Percentiles rank a stretch among this genome's conserved stretches.
Conservation (phyloP, 148 eudicot species). For the Nepenthes mirabilis region DNA sequence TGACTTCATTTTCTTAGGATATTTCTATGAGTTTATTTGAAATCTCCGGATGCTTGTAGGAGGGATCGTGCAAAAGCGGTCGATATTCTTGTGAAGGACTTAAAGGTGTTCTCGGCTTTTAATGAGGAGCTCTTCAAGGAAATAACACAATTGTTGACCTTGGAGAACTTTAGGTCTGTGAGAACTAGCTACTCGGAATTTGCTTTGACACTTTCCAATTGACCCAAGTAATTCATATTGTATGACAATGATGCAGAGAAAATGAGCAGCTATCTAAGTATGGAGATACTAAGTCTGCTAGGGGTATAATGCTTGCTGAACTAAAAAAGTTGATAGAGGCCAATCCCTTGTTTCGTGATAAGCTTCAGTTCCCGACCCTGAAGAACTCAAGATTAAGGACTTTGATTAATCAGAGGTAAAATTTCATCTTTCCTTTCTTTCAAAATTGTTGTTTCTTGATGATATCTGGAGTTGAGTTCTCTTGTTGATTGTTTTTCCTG, state of each 20-base stretch:
- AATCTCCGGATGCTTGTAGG: slow-evolving; percentile 16
- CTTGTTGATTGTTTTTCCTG: slow-evolving; percentile 4
- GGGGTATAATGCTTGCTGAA: slow-evolving; percentile 71
- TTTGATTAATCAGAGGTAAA: slow-evolving; percentile 75
- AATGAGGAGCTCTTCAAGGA: slow-evolving; percentile 79
- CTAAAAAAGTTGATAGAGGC: slow-evolving; percentile 83
- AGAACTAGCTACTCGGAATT: background rate
- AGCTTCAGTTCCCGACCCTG: slow-evolving; percentile 63
- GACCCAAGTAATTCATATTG: background rate
- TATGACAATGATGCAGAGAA: slow-evolving; percentile 31
- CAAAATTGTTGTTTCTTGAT: background rate
- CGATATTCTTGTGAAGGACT: slow-evolving; percentile 73
- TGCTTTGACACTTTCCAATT: background rate
- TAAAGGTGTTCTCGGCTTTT: slow-evolving; percentile 77
- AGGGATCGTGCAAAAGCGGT: slow-evolving; percentile 67
- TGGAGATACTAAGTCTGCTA: slow-evolving; percentile 89
- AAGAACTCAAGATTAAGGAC: slow-evolving; percentile 72
- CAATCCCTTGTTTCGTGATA: slow-evolving; percentile 82
- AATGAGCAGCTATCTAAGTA: slow-evolving; percentile 83
- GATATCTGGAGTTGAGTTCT: background rate
- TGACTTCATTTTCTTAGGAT: slow-evolving; percentile 3
- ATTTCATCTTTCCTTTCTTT: background rate
- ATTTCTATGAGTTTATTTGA: background rate
- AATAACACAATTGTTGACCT: slow-evolving; percentile 55
- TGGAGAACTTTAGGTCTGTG: slow-evolving; percentile 69